These are phyloP conservation scores for Chrysochromulina tobinii DNA, from an alignment of 78 protist species.

Conservation along the genomic window DNA sequence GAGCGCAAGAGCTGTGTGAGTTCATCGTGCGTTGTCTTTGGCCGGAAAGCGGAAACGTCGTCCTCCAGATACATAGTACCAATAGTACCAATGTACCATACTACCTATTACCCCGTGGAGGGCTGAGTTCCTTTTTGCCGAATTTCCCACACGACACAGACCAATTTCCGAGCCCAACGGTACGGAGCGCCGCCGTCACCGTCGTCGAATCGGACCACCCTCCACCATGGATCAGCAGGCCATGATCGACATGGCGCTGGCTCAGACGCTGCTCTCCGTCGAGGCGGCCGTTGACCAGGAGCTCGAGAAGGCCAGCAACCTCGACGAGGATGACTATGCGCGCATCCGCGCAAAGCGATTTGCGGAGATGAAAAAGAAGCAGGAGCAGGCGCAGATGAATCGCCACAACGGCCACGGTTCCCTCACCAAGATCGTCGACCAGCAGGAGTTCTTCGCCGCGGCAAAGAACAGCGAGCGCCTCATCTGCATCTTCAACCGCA, in stretches of 20 bases:
- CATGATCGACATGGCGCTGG: background rate
- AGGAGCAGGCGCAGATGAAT: background rate
- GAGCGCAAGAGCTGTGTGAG: too few species aligned
- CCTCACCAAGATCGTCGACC: background rate
- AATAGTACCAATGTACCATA: too few species aligned
- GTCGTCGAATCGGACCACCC: too few species aligned
- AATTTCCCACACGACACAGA: too few species aligned
- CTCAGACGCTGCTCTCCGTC: background rate
- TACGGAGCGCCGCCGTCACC: too few species aligned
- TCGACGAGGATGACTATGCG: background rate
- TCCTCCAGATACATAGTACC: too few species aligned
- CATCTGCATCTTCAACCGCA: background rate
- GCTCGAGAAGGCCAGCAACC: background rate
- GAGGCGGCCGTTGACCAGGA: background rate
- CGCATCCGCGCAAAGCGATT: background rate
- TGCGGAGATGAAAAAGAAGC: background rate
- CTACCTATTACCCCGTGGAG: too few species aligned
- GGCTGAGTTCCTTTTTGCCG: too few species aligned
- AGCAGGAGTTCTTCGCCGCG: background rate
- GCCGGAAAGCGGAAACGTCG: too few species aligned
- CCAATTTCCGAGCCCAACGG: too few species aligned
- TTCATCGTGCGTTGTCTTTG: too few species aligned
- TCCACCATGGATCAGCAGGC: background rate
- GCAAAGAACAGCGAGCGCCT: background rate
- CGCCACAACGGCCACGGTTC: background rate